A percentile compares a stretch with the other conserved stretches of the same genome.
Evolutionary conservation across 306 rosid species (phyloP).

Genomic region (Cucumis sativus): Cucumber_9930_V3 NC_026660.2:4027501-4028000

Average conservation of each 20-base stretch:
- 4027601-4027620: neutral
- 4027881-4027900: no score
- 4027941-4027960: no score
- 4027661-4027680: neutral
- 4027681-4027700: neutral
- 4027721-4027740: neutral
- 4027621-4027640: neutral
- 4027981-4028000: no score
- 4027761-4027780: neutral
- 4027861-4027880: no score
- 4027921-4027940: no score
- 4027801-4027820: no score
- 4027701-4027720: neutral
- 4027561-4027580: neutral
- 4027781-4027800: neutral
- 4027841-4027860: no score
- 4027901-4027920: no score
- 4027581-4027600: neutral
- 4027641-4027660: neutral
- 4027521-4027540: neutral
- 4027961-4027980: no score
- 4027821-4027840: no score
- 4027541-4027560: neutral
- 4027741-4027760: neutral
- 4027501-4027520: conserved; percentile 65